A percentile compares a stretch with the other conserved stretches of the same genome.
Conservation (phyloP, 2,329 filamentous ascomycete species). For the Corniculantispora saksenae region DNA sequence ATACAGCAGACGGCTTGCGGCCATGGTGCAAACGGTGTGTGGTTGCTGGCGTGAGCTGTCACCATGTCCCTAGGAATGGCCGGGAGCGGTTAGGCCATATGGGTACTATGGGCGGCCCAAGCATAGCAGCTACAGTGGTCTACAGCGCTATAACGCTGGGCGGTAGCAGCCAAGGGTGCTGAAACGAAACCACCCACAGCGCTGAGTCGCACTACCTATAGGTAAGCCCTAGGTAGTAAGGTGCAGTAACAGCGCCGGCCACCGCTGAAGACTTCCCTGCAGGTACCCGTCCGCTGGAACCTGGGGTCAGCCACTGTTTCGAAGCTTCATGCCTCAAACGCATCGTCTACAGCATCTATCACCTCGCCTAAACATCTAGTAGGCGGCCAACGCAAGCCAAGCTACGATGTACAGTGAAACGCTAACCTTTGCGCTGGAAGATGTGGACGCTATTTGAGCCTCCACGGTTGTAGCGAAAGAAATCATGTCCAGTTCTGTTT, state of each 20-base stretch:
- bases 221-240: no score
- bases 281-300: not conserved
- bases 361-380: not conserved
- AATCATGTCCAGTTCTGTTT: no score
- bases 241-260: not conserved
- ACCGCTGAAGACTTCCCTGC: not conserved
- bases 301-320: no score
- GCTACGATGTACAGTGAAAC: not conserved
- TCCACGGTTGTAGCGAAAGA: not conserved
- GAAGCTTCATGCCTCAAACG: not conserved
- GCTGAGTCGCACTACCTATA: not conserved
- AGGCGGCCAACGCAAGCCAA: not conserved
- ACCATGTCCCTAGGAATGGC: not conserved
- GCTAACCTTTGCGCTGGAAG: not conserved
- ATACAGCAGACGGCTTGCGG: not conserved
- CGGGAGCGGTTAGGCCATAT: not conserved
- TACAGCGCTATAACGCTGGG: not conserved
- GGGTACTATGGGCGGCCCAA: not conserved
- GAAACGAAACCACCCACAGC: not conserved
- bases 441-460: no score
- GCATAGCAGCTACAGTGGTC: not conserved
- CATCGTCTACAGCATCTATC: not conserved
- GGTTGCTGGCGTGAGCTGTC: not conserved
- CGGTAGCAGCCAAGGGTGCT: not conserved
- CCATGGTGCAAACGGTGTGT: not conserved